Evolutionary conservation across 129 eudicot genomes (phyloP).

Genomic region (Chrysanthemum seticuspe): DNA sequence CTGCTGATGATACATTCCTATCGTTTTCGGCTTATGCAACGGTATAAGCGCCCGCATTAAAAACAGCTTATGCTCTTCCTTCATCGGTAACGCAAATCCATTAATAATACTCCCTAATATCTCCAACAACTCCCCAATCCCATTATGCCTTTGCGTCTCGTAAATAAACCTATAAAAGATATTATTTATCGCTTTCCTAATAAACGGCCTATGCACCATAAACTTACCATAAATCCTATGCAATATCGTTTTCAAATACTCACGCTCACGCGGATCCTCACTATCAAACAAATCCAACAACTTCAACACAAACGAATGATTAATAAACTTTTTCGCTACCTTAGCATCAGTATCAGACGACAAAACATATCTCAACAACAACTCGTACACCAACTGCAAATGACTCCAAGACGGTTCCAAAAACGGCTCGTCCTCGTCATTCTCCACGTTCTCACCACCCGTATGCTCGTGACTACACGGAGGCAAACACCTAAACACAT

Average conservation of each 20-base stretch:
- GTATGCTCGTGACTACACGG: conserved; percentile 62
- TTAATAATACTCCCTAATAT: conserved; percentile 81
- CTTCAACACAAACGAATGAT: conserved; percentile 66
- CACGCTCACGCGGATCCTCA: conserved; percentile 76
- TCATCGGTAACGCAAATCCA: conserved; percentile 85
- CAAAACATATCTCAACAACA: conserved; percentile 64
- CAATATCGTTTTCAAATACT: conserved; percentile 69
- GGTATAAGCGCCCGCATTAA: conserved; percentile 76
- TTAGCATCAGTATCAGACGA: conserved; percentile 72
- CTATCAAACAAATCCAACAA: conserved; percentile 77
- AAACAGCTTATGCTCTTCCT: conserved; percentile 83
- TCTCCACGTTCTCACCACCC: conserved; percentile 47
- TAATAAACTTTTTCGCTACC: conserved; percentile 67
- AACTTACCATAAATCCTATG: conserved; percentile 84
- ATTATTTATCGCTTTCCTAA: conserved; percentile 73
- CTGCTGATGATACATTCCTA: conserved; percentile 75
- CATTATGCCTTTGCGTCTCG: conserved; percentile 72
- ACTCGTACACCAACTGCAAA: conserved; percentile 73
- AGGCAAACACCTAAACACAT: conserved; percentile 65
- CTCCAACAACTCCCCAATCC: conserved; percentile 76
- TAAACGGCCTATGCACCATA: conserved; percentile 88
- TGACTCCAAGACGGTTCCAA: conserved; percentile 79
- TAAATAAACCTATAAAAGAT: conserved; percentile 72
- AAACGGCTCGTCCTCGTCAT: conserved; percentile 74
- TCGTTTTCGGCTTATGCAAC: conserved; percentile 72